Base-by-base conservation (phyloP, 129 eudicot species). In the Sambucus nigra region DNA sequence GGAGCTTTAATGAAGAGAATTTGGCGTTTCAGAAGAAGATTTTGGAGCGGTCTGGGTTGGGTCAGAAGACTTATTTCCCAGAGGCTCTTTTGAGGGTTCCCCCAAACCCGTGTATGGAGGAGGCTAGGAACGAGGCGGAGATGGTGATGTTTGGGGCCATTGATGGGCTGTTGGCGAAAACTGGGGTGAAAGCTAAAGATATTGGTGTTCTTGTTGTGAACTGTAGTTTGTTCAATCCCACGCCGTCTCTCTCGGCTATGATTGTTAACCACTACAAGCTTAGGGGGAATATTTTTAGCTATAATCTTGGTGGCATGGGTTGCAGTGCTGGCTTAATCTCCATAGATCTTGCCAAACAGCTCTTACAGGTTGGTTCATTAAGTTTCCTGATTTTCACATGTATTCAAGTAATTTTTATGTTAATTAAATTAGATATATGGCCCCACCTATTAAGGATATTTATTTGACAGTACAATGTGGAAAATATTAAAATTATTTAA, bases 111-210 rank as follows among this genome's bases (percentile, higher is more conserved):
- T 73, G 80, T 51, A 80, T 88, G 91, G 87, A 82, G 5, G 94
- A 77, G 67, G 97, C 97, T 0, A 63, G 97, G 16, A 75, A 78
- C 35, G 97, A 88, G 74, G 97, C 94, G 6, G 97, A 88, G 72
- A 77, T 60, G 81, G 94, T 87, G 27, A 83, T 87, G 96, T 87
- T 79, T 42, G 96, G 96, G 0, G 96, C 94, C 1, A 80, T 88
- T 7, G 96, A 88, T n/a, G 84, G 74, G 28, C 38, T 88, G 47
- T 59, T 88, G 69, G 84, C 72, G 19, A 83, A 83, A 47, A 87
- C 94, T 0, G 70, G 75, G 9, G 75, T 87, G 5, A 76, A 76
- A 31, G 75, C 94, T 0, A 80, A 81, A 67, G 96, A 87, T 21
- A 83, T 87, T 25, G 94, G 89, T 29, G 73, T 87, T 15, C 60